Conservation (phyloP, 257 asterid genomes). For the Forsythia suspensa region DNA sequence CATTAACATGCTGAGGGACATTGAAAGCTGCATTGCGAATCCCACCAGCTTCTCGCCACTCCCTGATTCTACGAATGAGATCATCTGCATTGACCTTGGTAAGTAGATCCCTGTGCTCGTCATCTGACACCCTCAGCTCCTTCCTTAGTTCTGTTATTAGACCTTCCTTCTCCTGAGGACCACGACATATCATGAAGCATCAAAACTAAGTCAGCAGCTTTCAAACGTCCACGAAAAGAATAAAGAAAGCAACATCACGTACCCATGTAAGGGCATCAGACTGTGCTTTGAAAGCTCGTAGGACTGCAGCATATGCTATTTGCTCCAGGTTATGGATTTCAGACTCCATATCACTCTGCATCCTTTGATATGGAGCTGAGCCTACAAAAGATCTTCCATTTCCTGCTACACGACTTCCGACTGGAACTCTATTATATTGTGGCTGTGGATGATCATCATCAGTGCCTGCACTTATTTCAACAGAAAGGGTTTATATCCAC, state of each 20-base stretch:
- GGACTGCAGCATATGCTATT: conserved; percentile 91
- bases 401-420: conserved; percentile 43
- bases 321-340: conserved; percentile 94
- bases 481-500: background rate
- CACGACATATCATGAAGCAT: conserved; percentile 13
- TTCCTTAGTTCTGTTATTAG: conserved; percentile 91
- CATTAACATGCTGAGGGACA: conserved; percentile 56
- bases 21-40: conserved; percentile 36
- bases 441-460: conserved; percentile 57
- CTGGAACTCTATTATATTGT: conserved; percentile 44
- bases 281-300: conserved; percentile 97
- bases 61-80: conserved; percentile 84
- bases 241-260: conserved; percentile 20
- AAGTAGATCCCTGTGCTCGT: conserved; percentile 89
- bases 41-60: conserved; percentile 94
- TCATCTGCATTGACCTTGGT: conserved; percentile 85
- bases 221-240: conserved; percentile 12
- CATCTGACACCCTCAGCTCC: conserved; percentile 96
- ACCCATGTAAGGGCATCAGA: conserved; percentile 99
- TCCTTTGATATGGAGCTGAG: conserved; percentile 50
- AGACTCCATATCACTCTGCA: conserved; percentile 70
- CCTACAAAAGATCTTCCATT: conserved; percentile 52
- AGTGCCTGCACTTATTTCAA: conserved; percentile 41
- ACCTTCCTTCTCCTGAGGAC: conserved; percentile 89
- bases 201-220: conserved; percentile 13